Evolutionary conservation across 2,329 filamentous ascomycete genomes (phyloP).

Genomic region (Chaetomium olivaceum): DNA sequence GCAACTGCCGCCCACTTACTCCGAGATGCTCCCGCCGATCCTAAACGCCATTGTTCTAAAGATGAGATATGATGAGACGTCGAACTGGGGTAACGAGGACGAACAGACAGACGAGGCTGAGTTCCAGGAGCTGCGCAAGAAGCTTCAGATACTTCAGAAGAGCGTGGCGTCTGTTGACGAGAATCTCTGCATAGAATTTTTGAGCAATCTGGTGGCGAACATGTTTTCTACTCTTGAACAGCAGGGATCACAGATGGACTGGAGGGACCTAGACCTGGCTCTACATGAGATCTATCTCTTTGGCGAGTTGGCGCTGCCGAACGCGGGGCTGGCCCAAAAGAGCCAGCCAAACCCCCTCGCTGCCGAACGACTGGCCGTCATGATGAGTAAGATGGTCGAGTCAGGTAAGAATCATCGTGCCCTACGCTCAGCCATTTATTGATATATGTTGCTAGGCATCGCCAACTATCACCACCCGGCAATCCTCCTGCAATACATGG

Average conservation of each 20-base stretch:
- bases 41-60: conserved; percentile 90
- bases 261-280: conserved; percentile 92
- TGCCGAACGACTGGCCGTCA: conserved; percentile 77
- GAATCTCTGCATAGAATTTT: conserved; percentile 79
- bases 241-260: conserved; percentile 75
- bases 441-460: conserved; percentile 58
- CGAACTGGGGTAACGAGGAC: conserved; percentile 89
- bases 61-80: conserved; percentile 97
- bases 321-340: conserved; percentile 83
- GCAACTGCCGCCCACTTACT: conserved; percentile 71
- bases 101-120: conserved; percentile 96
- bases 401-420: conserved; percentile 60
- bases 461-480: conserved; percentile 85
- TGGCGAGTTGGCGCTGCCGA: conserved; percentile 88
- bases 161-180: conserved; percentile 89
- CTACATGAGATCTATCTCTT: conserved; percentile 95
- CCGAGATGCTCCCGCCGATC: conserved; percentile 81
- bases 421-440: conserved; percentile 7
- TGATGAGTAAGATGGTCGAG: conserved; percentile 96
- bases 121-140: conserved; percentile 90
- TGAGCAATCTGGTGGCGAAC: conserved; percentile 83
- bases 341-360: conserved; percentile 77
- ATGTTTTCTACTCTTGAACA: conserved; percentile 82
- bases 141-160: conserved; percentile 87
- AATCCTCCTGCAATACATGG: conserved; percentile 95